phyloP scores from a whole-genome alignment of 2,329 filamentous ascomycete species.

The Colletotrichum tamarilloi region DNA sequence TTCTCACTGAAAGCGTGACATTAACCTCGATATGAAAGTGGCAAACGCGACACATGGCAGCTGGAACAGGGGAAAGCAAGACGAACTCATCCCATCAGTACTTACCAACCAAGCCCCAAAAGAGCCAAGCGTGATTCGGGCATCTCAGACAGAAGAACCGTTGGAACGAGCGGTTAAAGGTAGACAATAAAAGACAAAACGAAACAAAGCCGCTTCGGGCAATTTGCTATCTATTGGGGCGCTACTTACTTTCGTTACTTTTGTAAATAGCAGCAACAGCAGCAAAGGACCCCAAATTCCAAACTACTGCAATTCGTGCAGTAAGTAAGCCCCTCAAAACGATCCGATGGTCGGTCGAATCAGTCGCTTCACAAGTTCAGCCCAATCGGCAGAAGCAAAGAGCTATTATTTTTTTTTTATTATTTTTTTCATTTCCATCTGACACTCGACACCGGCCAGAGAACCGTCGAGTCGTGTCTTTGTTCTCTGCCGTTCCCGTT shows the following conservation, averaged over 20 bases:
- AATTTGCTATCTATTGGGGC: background rate
- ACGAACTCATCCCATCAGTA: background rate
- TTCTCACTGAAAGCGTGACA: background rate
- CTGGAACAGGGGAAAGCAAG: background rate
- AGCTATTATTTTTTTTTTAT: background rate
- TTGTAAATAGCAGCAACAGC: background rate
- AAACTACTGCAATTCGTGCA: constrained; percentile 7
- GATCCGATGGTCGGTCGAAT: constrained; percentile 1
- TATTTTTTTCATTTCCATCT: background rate
- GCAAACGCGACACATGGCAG: background rate
- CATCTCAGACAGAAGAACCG: background rate
- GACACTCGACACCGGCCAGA: background rate
- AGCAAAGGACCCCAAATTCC: background rate
- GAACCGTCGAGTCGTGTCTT: background rate
- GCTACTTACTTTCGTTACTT: too few relatives aligned
- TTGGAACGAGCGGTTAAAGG: background rate
- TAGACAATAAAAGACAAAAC: background rate
- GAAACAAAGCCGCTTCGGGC: background rate
- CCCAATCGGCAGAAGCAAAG: background rate
- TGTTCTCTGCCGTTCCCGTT: constrained; percentile 5
- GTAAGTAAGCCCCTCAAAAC: background rate
- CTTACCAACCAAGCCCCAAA: background rate
- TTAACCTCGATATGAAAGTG: background rate
- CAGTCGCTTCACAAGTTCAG: background rate
- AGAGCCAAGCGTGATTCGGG: background rate